Evolutionary conservation across 139 green algal species (phyloP), one percentile per base, ranked within the genome.

Genomic region (Micromonas commoda): DNA sequence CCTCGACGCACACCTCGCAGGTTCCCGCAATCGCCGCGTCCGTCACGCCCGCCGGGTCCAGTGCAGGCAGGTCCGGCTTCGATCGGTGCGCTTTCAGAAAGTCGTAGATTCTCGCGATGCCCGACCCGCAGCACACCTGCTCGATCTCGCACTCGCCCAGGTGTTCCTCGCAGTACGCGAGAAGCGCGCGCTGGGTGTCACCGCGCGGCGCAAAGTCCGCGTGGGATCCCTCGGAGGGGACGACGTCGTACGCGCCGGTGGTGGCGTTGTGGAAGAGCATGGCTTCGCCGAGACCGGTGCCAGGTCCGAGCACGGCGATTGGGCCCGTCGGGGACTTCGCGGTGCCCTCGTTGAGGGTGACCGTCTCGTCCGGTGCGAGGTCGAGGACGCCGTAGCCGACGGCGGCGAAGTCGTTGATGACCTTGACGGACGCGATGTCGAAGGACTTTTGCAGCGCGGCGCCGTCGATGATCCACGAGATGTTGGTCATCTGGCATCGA

Each of bases 91-190:
- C 38, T n/a, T 13, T 6, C 19, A 97, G 81, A 77, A 97, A 97
- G 67, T 92, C 79, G 83, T 97, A 96, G 78, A 97, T 97, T 21
- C 93, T 87, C 52, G 91, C 86, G 53, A 97, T 81, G 0, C 93
- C 93, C 33, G 75, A 83, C 21, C 93, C 93, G 76, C 93, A 97
- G 0, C 87, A 90, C 31, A 97, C 87, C 75, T 93, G 84, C 80
- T 96, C 91, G 0, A 95, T 82, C 80, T 95, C 92, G 68, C 90
- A 96, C 85, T 92, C 88, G 0, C 89, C 92, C 31, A 87, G 73
- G 61, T 88, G 77, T 37, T 80, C 39, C 53, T 91, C 87, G 6
- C 90, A 88, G 66, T 82, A 92, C 2, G 77, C 80, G n/a, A 87
- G 77, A 64, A 98, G 88, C 26, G 87, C 88, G 23, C 83, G 79